Evolutionary conservation across 345 rosid genomes (phyloP), one percentile per base, ranked within the genome.

Genomic region (Eucalyptus decipiens): DNA sequence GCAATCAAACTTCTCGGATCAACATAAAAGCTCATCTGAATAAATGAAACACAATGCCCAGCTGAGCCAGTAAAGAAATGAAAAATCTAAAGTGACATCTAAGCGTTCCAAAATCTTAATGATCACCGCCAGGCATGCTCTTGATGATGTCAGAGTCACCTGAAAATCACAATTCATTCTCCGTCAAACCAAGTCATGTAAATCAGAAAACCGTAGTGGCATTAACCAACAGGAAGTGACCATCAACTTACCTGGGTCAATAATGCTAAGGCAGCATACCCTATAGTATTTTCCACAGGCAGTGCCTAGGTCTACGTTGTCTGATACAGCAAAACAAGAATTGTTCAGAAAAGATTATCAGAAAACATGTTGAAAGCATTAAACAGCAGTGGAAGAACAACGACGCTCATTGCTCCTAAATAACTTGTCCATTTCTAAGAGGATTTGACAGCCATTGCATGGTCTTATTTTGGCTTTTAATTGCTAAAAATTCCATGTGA

Each of bases 81-180:
- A 60, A 87, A 72, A 87, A 87, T 87, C 80, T 76, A 76, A 76
- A 58, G 50, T 52, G 48, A 87, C 48, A 58, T 34, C 88, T 60
- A 86, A 86, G 42, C 49, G 47, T 62, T 58, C 80, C 47, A 87
- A 72, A 67, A 32, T 76, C 88, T 67, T 48, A 89, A 58, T 92
- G 94, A 7, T 91, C 92, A 16, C 91, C 90, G 0, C 91, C 90
- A 0, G 94, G 91, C 90, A 91, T 89, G 92, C 90, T 91, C 92
- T 92, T 92, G n/a, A 92, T 92, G 91, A 92, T 92, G 88, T 92
- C 94, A 48, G 93, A 92, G 88, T 91, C 94, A 88, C 94, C 94
- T 92, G 90, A 17, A 88, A 89, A 80, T 49, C 69, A 89, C 28
- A 49, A 11, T 26, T 48, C 11, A 72, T 23, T 76, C 47, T 32